phyloP scores from a whole-genome alignment of 2,329 filamentous ascomycete species.

The Colletotrichum sp. region DNA sequence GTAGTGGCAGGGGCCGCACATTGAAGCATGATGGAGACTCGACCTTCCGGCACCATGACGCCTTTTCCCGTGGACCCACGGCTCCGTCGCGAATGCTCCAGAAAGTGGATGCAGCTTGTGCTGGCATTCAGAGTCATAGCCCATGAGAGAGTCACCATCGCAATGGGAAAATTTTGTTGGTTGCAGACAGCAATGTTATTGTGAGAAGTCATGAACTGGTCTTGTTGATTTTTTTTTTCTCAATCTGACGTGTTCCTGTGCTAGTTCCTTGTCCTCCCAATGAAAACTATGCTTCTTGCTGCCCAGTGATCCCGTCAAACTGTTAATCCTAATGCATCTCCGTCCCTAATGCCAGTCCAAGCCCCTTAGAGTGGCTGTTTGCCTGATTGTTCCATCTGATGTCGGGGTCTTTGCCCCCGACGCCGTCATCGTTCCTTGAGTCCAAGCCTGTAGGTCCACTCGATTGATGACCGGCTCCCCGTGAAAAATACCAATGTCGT shows the following conservation, averaged over 20 bases:
- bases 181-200: neutral
- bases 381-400: neutral
- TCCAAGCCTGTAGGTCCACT: neutral
- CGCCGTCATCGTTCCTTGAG: neutral
- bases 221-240: neutral
- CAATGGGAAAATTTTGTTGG: neutral
- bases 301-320: neutral
- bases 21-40: neutral
- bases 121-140: slow-evolving; percentile 11
- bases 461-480: neutral
- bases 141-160: slow-evolving; percentile 3
- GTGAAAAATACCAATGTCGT: neutral
- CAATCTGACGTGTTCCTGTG: neutral
- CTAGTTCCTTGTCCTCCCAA: neutral
- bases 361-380: neutral
- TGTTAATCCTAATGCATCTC: neutral
- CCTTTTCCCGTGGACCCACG: slow-evolving; percentile 11
- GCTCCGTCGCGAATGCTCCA: slow-evolving; percentile 6
- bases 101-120: neutral
- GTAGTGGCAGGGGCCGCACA: neutral
- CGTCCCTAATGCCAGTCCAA: neutral
- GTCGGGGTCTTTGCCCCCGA: neutral
- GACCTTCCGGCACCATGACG: slow-evolving; percentile 14
- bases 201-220: neutral
- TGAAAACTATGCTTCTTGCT: neutral